Base-by-base conservation (phyloP, 2,329 filamentous ascomycete species). In the Diaporthe destruens region DNA sequence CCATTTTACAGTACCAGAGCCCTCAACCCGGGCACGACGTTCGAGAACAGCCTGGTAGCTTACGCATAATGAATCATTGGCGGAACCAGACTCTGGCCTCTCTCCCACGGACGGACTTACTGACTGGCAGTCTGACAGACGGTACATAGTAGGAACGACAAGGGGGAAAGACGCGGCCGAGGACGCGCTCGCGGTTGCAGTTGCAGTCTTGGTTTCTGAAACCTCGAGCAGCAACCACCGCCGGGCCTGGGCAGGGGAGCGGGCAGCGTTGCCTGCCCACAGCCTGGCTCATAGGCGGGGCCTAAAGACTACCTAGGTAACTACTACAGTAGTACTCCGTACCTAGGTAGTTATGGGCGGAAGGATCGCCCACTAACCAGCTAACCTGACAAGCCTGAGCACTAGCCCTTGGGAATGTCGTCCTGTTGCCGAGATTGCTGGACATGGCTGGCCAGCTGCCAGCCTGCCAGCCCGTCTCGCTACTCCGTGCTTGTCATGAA, bases 381-480 rank as follows among this genome's bases (percentile, higher is more conserved):
- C 61, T 66, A 66, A 53, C 61, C 61, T 66, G 61, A 66, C 61
- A 53, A 66, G 39, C 61, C 61, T 66, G 61, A 66, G 32, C 61
- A 66, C 61, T 66, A 66, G 61, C 61, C 61, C 20, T 39, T 53
- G 29, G 61, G 47, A 53, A 66, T 53, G 61, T 49, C 14, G 61
- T 66, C 61, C 6, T 53, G 61, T 53, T 53, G 61, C 61, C 32
- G 61, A 65, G 61, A 51, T 36, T 65, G 44, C 61, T 65, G 61
- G 61, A 65, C 61, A 65, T 51, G 61, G 61, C 44, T 65, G 36
- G 61, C 61, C 49, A 44, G 29, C 23, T 39, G 8, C 29, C 29
- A 29, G 29, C 29, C 29, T 5, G 29, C 29, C 29, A 29, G 29
- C 29, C 29, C 29, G 29, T 29, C 44, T 29, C 57, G 39, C 39